Conservation (phyloP, 1,284 basidiomycete genomes). For the Ceratobasidium sp. region DNA sequence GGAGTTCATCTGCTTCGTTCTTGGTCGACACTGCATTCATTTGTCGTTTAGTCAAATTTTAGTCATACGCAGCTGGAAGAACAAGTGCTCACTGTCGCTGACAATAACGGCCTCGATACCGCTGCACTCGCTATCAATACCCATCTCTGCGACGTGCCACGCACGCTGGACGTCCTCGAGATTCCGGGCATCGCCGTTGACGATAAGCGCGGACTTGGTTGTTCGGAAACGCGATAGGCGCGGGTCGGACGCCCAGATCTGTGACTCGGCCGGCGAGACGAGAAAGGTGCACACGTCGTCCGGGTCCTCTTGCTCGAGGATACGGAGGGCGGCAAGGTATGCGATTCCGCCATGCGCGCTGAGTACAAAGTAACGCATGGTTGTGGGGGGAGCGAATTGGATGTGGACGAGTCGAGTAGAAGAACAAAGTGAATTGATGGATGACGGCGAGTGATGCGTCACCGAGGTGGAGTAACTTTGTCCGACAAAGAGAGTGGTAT, state of each 20-base stretch:
- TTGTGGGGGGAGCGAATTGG: background rate
- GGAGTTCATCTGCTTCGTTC: conserved; percentile 15
- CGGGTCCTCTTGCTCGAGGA: conserved; percentile 11
- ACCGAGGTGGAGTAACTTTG: background rate
- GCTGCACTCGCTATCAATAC: conserved; percentile 35
- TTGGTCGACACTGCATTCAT: conserved; percentile 13
- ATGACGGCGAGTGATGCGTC: conserved; percentile 2
- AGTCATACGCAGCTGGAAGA: background rate
- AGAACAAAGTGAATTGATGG: background rate
- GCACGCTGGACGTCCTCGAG: conserved; percentile 23
- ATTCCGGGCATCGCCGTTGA: conserved; percentile 19
- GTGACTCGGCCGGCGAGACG: background rate
- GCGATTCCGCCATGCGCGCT: conserved; percentile 29
- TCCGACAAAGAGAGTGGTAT: background rate
- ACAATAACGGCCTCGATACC: conserved; percentile 30
- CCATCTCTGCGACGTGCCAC: conserved; percentile 36
- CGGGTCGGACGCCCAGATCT: conserved; percentile 19
- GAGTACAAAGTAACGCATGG: conserved; percentile 36
- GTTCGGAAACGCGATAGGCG: background rate
- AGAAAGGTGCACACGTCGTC: conserved; percentile 28
- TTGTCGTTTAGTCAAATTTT: conserved; percentile 22
- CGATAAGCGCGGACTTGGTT: conserved; percentile 13
- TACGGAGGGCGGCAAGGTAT: conserved; percentile 32
- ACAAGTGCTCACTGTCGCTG: conserved; percentile 17
- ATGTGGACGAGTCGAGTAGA: background rate